Evolutionary conservation across 129 eudicot species (phyloP).

Genomic region (Flaveria trinervia): DNA sequence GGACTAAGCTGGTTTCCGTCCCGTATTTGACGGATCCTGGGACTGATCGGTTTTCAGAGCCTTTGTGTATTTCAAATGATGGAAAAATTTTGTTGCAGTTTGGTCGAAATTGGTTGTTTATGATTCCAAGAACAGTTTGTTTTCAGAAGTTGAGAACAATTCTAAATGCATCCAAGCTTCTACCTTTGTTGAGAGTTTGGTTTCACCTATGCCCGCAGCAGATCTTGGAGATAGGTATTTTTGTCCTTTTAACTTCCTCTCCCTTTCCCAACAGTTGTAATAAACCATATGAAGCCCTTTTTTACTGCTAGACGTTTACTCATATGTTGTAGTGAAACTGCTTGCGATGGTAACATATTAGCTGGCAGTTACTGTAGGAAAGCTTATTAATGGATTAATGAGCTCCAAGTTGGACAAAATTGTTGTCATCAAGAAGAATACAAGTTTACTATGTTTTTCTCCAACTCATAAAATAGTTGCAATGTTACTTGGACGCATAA

Average conservation of each 20-base stretch:
- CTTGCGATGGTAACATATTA: no score
- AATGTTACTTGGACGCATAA: no score
- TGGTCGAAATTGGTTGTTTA: constrained; percentile 32
- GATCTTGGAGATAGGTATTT: constrained; percentile 35
- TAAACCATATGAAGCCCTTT: no score
- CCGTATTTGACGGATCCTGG: constrained; percentile 42
- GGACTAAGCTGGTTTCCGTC: constrained; percentile 57
- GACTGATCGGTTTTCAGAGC: constrained; percentile 30
- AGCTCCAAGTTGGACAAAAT: no score
- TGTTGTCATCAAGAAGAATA: no score
- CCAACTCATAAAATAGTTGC: no score
- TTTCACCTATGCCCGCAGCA: constrained; percentile 35
- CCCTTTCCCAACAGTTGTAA: no score
- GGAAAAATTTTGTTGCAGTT: constrained; percentile 48
- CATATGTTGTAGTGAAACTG: no score
- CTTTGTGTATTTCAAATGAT: constrained; percentile 39
- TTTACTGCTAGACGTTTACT: no score
- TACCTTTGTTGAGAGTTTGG: constrained; percentile 54
- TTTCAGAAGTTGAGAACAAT: constrained; percentile 34
- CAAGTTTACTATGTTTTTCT: no score
- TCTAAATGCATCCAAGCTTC: constrained; percentile 40
- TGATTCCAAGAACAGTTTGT: constrained; percentile 33
- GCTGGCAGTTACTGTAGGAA: no score
- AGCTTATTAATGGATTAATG: no score
- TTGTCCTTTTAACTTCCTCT: background rate